These are phyloP conservation scores for Grammothele lineata DNA, from an alignment of 768 basidiomycete species.

Conservation along the genomic window DNA sequence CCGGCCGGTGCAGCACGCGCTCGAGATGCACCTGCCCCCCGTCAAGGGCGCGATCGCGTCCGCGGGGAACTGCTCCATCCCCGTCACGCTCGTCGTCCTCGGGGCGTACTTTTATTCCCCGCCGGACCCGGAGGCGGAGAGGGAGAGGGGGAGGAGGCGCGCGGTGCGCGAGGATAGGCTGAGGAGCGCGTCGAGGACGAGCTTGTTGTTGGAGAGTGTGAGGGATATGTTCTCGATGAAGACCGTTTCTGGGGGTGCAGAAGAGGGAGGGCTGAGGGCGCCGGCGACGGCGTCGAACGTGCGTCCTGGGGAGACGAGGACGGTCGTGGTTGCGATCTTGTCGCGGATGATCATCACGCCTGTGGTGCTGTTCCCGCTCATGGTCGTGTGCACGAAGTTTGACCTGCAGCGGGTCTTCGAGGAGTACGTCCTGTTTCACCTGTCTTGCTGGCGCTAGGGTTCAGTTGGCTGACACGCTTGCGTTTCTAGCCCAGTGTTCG, in stretches of 20 bases:
- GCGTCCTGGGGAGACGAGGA: slow-evolving; percentile 69
- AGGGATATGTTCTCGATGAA: slow-evolving; percentile 39
- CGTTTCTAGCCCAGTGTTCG: slow-evolving; percentile 69
- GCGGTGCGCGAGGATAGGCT: background rate
- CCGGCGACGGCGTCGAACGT: slow-evolving; percentile 11
- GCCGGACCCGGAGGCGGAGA: slow-evolving; percentile 18
- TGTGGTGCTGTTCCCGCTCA: slow-evolving; percentile 67
- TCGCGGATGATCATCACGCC: slow-evolving; percentile 89
- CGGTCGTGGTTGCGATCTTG: slow-evolving; percentile 78
- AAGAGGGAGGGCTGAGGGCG: slow-evolving; percentile 8
- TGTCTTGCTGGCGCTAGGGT: background rate
- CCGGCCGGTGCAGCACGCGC: slow-evolving; percentile 65
- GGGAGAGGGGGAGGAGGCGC: slow-evolving; percentile 2
- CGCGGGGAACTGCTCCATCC: slow-evolving; percentile 79
- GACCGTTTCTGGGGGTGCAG: slow-evolving; percentile 15
- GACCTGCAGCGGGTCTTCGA: slow-evolving; percentile 62
- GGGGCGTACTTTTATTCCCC: slow-evolving; percentile 84
- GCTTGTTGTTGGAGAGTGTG: slow-evolving; percentile 38
- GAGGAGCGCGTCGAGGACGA: slow-evolving; percentile 22
- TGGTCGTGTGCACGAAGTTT: slow-evolving; percentile 57
- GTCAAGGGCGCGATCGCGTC: slow-evolving; percentile 62
- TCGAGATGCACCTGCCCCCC: slow-evolving; percentile 60
- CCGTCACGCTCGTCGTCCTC: slow-evolving; percentile 85
- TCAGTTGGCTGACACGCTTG: slow-evolving; percentile 1
- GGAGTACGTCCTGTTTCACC: slow-evolving; percentile 50